phyloP scores from a whole-genome alignment of 306 rosid genomes.

The Rubus idaeus region DNA sequence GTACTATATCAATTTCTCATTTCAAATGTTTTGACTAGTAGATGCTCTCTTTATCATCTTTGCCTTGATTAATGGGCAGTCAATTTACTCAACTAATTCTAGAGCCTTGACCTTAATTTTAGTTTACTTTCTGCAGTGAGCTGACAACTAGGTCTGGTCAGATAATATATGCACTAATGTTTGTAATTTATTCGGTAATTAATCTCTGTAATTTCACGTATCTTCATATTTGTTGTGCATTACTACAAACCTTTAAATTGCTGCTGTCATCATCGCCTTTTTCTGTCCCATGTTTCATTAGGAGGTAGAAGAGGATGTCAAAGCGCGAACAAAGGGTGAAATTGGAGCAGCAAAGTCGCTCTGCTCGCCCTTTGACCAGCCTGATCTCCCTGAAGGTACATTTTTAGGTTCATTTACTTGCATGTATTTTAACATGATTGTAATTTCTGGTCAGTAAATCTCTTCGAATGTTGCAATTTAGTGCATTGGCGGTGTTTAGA shows the following conservation, averaged over 20 bases:
- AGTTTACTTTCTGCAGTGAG: neutral
- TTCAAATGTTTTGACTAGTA: neutral
- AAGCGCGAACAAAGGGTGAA: conserved; percentile 90
- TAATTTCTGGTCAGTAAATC: no score
- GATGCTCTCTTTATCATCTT: neutral
- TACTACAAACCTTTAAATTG: conserved; percentile 2
- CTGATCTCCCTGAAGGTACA: conserved; percentile 87
- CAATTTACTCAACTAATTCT: neutral
- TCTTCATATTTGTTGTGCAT: neutral
- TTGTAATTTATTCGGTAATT: neutral
- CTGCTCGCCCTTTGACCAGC: conserved; percentile 96
- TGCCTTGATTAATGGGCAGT: neutral
- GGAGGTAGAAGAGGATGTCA: conserved; percentile 90
- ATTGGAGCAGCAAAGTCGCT: conserved; percentile 86
- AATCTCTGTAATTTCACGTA: neutral
- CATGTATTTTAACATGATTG: neutral
- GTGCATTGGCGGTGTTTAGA: conserved; percentile 1
- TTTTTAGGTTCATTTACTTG: neutral
- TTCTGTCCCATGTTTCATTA: conserved; percentile 27
- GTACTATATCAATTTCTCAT: neutral
- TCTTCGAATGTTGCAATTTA: neutral
- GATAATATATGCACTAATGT: neutral
- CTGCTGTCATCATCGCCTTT: neutral
- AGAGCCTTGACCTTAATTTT: neutral
- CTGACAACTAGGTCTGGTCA: neutral